Evolutionary conservation across 2,329 filamentous ascomycete species (phyloP).

Genomic region (Biscogniauxia sp.): DNA sequence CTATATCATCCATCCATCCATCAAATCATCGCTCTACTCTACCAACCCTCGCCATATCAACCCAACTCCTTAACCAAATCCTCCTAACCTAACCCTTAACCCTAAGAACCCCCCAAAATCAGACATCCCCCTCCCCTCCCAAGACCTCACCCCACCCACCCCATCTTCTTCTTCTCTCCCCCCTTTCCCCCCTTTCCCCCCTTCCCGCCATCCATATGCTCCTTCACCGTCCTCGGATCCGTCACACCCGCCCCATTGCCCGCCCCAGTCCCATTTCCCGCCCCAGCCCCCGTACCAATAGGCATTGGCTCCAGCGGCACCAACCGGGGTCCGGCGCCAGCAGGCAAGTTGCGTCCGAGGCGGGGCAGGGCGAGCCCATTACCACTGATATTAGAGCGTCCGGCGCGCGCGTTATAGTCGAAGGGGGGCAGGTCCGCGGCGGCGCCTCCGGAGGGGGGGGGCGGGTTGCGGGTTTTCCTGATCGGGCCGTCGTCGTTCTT

Average conservation of each 20-base stretch:
- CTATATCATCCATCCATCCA: too few relatives aligned
- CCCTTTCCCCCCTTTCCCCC: too few relatives aligned
- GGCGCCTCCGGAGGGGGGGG: neutral
- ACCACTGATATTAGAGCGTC: neutral
- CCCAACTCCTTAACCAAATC: too few relatives aligned
- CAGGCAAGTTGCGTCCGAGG: neutral
- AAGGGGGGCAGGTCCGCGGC: neutral
- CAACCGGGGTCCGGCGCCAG: too few relatives aligned
- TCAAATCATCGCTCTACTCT: too few relatives aligned
- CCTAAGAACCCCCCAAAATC: too few relatives aligned
- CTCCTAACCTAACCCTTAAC: too few relatives aligned
- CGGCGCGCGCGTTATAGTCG: neutral
- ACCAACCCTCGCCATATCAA: too few relatives aligned
- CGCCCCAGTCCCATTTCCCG: neutral
- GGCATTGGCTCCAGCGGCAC: neutral
- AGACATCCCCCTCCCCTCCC: too few relatives aligned
- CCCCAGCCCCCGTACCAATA: neutral
- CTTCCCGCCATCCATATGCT: neutral
- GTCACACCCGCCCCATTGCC: neutral
- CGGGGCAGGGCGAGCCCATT: neutral
- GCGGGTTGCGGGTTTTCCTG: neutral
- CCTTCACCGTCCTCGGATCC: too few relatives aligned
- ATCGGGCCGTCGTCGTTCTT: neutral
- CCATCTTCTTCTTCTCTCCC: too few relatives aligned
- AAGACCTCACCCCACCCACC: neutral